A percentile compares a stretch with the other conserved stretches of the same genome.
These are phyloP conservation scores for Hyaloperonospora arabidopsidis DNA, from an alignment of 352 stramenopile genomes.

Conservation along the genomic window DNA sequence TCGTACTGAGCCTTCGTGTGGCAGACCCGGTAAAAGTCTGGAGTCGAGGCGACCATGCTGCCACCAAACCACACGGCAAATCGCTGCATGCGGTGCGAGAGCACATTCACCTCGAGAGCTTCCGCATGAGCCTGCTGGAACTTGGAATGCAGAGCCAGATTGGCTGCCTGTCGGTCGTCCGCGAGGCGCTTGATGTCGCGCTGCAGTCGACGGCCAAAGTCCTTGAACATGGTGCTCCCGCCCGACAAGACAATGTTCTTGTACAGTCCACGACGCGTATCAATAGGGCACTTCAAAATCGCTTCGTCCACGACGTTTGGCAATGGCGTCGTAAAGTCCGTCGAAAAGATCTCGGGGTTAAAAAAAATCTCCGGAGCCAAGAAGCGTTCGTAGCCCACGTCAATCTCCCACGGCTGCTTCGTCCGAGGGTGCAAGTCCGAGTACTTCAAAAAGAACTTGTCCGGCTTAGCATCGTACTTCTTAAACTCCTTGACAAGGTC, in stretches of 20 bases:
- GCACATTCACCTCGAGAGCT: conserved; percentile 90
- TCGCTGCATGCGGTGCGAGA: conserved; percentile 90
- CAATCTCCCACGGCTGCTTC: conserved; percentile 80
- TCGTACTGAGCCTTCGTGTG: conserved; percentile 96
- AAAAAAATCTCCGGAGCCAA: conserved; percentile 95
- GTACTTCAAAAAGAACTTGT: conserved; percentile 90
- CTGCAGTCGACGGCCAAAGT: conserved; percentile 91
- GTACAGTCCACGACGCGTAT: conserved; percentile 90
- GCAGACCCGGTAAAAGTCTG: conserved; percentile 92
- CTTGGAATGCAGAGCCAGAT: conserved; percentile 73
- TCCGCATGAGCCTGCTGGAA: conserved; percentile 58
- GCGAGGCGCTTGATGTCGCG: conserved; percentile 91
- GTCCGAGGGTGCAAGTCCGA: conserved; percentile 66
- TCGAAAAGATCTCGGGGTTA: conserved; percentile 94
- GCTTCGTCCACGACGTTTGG: conserved; percentile 92
- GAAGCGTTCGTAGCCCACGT: conserved; percentile 92
- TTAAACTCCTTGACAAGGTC: conserved; percentile 93
- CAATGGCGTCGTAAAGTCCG: conserved; percentile 88
- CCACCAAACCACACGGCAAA: conserved; percentile 94
- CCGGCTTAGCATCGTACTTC: conserved; percentile 91
- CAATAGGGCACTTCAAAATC: conserved; percentile 93
- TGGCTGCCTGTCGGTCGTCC: conserved; percentile 85
- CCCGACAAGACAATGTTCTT: conserved; percentile 95
- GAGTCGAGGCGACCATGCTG: conserved; percentile 90
- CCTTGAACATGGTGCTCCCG: conserved; percentile 95